phyloP scores from a whole-genome alignment of 805 yeast genomes.

The Myxozyma neglecta region DNA sequence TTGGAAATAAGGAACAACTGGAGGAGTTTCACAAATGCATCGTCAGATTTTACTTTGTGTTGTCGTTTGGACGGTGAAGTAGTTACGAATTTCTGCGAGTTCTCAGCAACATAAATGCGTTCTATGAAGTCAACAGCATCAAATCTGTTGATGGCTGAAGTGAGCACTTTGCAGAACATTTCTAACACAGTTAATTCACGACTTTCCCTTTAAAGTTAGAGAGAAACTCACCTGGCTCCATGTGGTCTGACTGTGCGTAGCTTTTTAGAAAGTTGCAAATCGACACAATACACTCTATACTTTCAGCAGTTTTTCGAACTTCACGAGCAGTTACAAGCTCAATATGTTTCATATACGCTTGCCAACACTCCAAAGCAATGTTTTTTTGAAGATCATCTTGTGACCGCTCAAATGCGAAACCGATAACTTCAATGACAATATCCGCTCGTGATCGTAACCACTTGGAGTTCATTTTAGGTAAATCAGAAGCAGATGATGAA shows the following conservation, averaged over 20 bases:
- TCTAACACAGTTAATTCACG: neutral
- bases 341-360: slow-evolving; percentile 10
- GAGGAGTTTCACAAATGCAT: slow-evolving; percentile 7
- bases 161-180: neutral
- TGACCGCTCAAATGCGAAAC: slow-evolving; percentile 11
- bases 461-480: slow-evolving; percentile 20
- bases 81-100: slow-evolving; percentile 10
- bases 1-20: neutral
- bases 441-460: slow-evolving; percentile 19
- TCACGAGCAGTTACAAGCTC: slow-evolving; percentile 16
- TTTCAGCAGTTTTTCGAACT: slow-evolving; percentile 23
- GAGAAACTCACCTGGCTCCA: neutral
- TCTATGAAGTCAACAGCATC: slow-evolving; percentile 12
- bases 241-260: neutral
- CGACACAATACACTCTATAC: slow-evolving; percentile 14
- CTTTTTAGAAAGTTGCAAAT: slow-evolving; percentile 19
- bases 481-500: neutral
- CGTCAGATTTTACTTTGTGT: neutral
- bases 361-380: slow-evolving; percentile 12
- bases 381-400: neutral
- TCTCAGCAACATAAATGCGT: slow-evolving; percentile 3
- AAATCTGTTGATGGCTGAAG: slow-evolving; percentile 7
- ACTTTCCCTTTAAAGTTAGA: neutral
- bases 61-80: slow-evolving; percentile 12
- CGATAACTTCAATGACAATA: slow-evolving; percentile 8